A percentile compares a stretch with the other conserved stretches of the same genome.
Evolutionary conservation across 345 rosid genomes (phyloP).

Genomic region (Cochlearia excelsa): DNA sequence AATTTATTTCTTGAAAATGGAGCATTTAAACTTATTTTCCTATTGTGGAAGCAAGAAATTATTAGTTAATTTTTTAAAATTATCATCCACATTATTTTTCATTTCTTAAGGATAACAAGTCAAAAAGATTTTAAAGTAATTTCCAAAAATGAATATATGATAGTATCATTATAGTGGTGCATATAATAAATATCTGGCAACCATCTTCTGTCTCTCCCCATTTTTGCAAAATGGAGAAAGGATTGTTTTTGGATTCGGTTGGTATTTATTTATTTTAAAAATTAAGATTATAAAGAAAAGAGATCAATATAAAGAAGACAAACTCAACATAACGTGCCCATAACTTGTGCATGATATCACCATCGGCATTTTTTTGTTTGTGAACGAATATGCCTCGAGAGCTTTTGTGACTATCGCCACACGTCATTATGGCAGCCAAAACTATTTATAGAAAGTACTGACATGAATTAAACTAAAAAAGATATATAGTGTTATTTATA

Average conservation of each 20-base stretch:
- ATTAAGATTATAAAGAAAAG: constrained; percentile 12
- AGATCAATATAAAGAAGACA: constrained; percentile 22
- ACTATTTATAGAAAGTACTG: neutral
- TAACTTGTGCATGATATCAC: neutral
- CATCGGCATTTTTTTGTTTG: constrained; percentile 27
- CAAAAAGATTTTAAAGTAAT: neutral
- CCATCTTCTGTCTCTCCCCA: constrained; percentile 18
- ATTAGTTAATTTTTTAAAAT: neutral
- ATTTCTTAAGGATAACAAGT: neutral
- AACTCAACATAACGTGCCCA: constrained; percentile 32
- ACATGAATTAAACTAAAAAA: neutral
- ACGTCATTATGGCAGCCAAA: constrained; percentile 11
- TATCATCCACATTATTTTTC: neutral
- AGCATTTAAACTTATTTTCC: neutral
- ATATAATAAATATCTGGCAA: no score
- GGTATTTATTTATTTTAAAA: constrained; percentile 3
- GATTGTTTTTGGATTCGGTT: constrained; percentile 29
- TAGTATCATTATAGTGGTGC: neutral
- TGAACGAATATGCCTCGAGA: constrained; percentile 25
- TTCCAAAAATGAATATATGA: neutral
- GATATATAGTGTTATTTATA: no score
- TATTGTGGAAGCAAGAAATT: constrained; percentile 8
- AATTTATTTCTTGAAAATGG: neutral
- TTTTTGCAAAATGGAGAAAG: neutral
- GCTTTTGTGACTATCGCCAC: constrained; percentile 9